A percentile compares a stretch with the other conserved stretches of the same genome.
phyloP scores from a whole-genome alignment of 2,329 filamentous ascomycete genomes.

The Diaporthe capsici region DNA sequence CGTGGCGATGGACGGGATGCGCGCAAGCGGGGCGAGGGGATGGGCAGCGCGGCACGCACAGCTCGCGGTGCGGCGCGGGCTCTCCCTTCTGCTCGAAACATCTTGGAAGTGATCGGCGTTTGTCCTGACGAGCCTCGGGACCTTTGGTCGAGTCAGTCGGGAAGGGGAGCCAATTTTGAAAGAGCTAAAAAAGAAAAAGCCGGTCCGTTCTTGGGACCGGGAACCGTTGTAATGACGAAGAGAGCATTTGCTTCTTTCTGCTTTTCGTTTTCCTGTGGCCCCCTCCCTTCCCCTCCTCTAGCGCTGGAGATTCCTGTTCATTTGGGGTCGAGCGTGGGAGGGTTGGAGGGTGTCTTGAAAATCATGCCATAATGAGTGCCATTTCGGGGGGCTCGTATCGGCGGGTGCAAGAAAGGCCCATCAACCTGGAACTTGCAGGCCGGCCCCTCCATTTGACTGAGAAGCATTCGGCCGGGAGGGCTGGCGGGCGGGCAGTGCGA shows the following conservation, averaged over 20 bases:
- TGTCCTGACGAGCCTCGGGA: slow-evolving; percentile 1
- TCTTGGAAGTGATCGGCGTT: slow-evolving; percentile 11
- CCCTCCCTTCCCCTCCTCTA: neutral
- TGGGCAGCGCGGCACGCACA: slow-evolving; percentile 5
- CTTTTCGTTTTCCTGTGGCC: neutral
- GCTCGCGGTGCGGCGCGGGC: slow-evolving; percentile 24
- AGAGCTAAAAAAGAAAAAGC: slow-evolving; percentile 10
- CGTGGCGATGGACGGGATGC: slow-evolving; percentile 16
- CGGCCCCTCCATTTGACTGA: neutral
- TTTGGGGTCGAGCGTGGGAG: neutral
- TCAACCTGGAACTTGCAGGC: slow-evolving; percentile 17
- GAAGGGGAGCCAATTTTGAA: neutral
- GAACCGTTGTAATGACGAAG: slow-evolving; percentile 19
- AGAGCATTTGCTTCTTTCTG: slow-evolving; percentile 8
- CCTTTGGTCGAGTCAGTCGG: slow-evolving; percentile 9
- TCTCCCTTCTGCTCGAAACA: slow-evolving; percentile 15
- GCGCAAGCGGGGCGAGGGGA: neutral
- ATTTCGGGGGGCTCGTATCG: slow-evolving; percentile 30
- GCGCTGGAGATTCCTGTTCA: slow-evolving; percentile 6
- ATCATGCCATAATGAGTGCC: slow-evolving; percentile 24
- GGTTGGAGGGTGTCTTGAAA: slow-evolving; percentile 12
- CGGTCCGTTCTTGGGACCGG: slow-evolving; percentile 25
- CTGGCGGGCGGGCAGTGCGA: neutral
- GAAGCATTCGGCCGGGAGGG: neutral
- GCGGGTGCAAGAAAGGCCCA: slow-evolving; percentile 12